Conservation (phyloP, 2,329 filamentous ascomycete genomes). For the Aspergillus neotritici region DNA sequence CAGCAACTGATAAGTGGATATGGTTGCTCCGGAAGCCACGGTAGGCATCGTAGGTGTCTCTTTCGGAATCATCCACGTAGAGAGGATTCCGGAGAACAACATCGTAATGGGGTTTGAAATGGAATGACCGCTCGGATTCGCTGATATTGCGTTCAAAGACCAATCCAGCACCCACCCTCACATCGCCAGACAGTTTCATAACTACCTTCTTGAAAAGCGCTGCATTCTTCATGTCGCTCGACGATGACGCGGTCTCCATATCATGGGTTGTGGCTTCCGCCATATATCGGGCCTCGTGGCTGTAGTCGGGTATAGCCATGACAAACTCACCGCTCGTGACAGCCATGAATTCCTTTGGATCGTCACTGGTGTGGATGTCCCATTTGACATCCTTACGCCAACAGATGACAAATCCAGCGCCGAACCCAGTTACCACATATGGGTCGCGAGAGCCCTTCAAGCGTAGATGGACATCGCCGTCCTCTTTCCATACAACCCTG, state of each 20-base stretch:
- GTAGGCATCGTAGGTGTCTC: constrained; percentile 79
- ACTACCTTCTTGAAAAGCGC: constrained; percentile 96
- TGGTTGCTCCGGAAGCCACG: constrained; percentile 93
- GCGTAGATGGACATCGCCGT: constrained; percentile 89
- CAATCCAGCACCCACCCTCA: constrained; percentile 84
- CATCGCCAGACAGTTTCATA: constrained; percentile 96
- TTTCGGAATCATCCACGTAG: constrained; percentile 56
- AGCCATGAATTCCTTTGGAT: constrained; percentile 89
- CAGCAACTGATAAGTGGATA: constrained; percentile 89
- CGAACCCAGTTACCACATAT: constrained; percentile 85
- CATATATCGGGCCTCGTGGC: constrained; percentile 71
- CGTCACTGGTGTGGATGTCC: constrained; percentile 75
- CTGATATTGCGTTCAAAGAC: constrained; percentile 84
- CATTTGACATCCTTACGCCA: constrained; percentile 92
- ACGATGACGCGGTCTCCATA: constrained; percentile 55
- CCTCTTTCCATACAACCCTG: constrained; percentile 84
- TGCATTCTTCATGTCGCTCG: constrained; percentile 61
- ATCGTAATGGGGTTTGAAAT: constrained; percentile 89
- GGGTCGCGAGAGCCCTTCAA: constrained; percentile 87
- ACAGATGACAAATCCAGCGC: constrained; percentile 95
- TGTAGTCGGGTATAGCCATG: constrained; percentile 88
- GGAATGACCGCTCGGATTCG: constrained; percentile 68
- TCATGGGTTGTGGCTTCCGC: constrained; percentile 42
- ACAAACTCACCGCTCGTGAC: constrained; percentile 95
- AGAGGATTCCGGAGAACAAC: constrained; percentile 78